A percentile compares a stretch with the other conserved stretches of the same genome.
Conservation (phyloP, 1,284 basidiomycete species). For the Phlebopus sp. region DNA sequence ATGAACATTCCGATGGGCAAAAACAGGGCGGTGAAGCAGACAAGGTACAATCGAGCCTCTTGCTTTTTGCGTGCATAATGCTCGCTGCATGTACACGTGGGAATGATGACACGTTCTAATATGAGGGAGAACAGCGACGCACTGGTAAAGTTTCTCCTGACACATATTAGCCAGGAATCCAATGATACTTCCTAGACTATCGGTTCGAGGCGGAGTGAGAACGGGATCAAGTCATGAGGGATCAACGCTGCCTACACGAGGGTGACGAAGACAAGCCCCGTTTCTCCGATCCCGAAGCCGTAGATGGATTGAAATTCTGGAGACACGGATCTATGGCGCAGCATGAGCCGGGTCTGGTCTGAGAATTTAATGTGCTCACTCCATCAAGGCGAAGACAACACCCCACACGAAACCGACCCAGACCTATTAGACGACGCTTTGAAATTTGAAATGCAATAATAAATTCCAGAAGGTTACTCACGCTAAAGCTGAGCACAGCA, state of each 20-base stretch:
- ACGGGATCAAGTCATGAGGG: background rate
- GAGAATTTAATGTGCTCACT: constrained; percentile 36
- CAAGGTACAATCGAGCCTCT: constrained; percentile 71
- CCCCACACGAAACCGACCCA: constrained; percentile 81
- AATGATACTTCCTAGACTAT: constrained; percentile 57
- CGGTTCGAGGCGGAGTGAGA: background rate
- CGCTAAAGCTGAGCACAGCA: constrained; percentile 65
- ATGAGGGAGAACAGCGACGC: background rate
- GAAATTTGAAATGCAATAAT: constrained; percentile 1
- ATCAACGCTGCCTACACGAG: constrained; percentile 47
- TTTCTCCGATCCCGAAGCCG: constrained; percentile 58
- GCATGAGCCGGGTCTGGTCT: background rate
- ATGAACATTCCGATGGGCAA: constrained; percentile 68
- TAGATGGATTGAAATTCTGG: constrained; percentile 62
- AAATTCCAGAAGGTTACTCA: background rate
- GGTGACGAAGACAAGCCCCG: constrained; percentile 58
- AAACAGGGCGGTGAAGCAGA: constrained; percentile 61
- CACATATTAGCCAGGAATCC: constrained; percentile 56
- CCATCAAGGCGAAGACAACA: constrained; percentile 64
- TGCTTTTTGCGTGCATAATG: constrained; percentile 55
- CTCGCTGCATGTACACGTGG: constrained; percentile 43
- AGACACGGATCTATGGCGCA: constrained; percentile 49
- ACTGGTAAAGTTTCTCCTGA: constrained; percentile 66
- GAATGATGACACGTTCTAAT: constrained; percentile 2
- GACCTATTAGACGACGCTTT: constrained; percentile 35